These are phyloP conservation scores for Dovyalis caffra DNA, from an alignment of 345 rosid genomes.

Conservation along the genomic window DNA sequence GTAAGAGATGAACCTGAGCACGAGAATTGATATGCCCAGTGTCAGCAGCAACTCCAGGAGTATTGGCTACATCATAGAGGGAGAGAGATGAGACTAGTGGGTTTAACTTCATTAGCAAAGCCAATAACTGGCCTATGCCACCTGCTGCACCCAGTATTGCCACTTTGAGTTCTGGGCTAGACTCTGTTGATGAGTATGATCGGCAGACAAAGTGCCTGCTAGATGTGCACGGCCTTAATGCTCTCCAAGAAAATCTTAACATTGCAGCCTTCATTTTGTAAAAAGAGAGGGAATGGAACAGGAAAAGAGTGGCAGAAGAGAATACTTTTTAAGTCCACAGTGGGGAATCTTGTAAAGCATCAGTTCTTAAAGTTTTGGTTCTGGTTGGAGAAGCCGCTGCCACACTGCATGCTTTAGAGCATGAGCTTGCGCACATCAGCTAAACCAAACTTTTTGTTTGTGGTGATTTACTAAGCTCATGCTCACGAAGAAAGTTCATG, in stretches of 20 bases:
- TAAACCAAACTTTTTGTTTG: background rate
- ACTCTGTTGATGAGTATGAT: slow-evolving; percentile 11
- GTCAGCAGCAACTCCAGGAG: slow-evolving; percentile 42
- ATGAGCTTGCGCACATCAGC: background rate
- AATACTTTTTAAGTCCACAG: background rate
- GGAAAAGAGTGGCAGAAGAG: background rate
- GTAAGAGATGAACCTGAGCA: slow-evolving; percentile 14
- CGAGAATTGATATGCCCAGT: slow-evolving; percentile 41
- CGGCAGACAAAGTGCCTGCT: slow-evolving; percentile 8
- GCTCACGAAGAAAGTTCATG: background rate
- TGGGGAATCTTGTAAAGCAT: background rate
- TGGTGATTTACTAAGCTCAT: background rate
- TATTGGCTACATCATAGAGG: slow-evolving; percentile 30
- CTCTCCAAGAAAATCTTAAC: background rate
- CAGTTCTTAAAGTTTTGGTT: background rate
- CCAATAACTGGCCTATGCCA: slow-evolving; percentile 41
- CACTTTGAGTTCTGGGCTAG: slow-evolving; percentile 29
- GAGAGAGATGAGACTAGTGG: slow-evolving; percentile 38
- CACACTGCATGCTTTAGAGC: background rate
- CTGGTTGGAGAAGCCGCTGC: background rate
- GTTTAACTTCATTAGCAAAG: slow-evolving; percentile 38
- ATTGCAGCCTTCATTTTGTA: background rate
- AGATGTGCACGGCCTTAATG: background rate
- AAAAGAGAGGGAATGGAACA: background rate
- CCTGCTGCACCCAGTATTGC: slow-evolving; percentile 12